Conservation (phyloP, 768 basidiomycete genomes). For the Gelatoporia subvermispora region DNA sequence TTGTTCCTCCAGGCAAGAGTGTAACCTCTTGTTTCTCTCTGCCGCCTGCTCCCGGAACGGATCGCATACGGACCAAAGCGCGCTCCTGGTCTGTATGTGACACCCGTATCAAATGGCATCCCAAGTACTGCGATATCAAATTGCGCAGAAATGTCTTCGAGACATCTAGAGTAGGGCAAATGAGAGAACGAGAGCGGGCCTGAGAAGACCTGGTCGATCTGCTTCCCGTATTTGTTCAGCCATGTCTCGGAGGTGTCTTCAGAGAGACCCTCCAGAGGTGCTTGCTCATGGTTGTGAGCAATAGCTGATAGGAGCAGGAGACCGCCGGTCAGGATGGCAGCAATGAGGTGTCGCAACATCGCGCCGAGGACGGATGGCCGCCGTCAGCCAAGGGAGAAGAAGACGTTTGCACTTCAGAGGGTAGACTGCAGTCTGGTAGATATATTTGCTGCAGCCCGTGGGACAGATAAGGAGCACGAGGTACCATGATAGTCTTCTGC, state of each 20-base stretch:
- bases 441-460: no score
- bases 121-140: conserved; percentile 82
- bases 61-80: conserved; percentile 87
- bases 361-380: no score
- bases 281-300: not conserved
- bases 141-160: conserved; percentile 46
- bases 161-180: conserved; percentile 66
- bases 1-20: conserved; percentile 69
- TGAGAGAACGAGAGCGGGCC: conserved; percentile 85
- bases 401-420: no score
- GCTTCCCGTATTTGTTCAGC: conserved; percentile 69
- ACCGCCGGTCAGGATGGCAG: no score
- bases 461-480: no score
- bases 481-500: no score
- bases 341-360: no score
- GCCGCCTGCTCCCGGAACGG: conserved; percentile 70
- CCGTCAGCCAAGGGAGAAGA: no score
- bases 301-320: no score
- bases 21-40: conserved; percentile 55
- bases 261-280: conserved; percentile 4
- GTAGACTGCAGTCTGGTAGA: no score
- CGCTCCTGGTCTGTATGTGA: conserved; percentile 54
- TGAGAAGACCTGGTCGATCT: conserved; percentile 70
- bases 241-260: conserved; percentile 38
- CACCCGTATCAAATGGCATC: conserved; percentile 73